phyloP scores from a whole-genome alignment of 441 rosid species.

The Gossypium davidsonii region DNA sequence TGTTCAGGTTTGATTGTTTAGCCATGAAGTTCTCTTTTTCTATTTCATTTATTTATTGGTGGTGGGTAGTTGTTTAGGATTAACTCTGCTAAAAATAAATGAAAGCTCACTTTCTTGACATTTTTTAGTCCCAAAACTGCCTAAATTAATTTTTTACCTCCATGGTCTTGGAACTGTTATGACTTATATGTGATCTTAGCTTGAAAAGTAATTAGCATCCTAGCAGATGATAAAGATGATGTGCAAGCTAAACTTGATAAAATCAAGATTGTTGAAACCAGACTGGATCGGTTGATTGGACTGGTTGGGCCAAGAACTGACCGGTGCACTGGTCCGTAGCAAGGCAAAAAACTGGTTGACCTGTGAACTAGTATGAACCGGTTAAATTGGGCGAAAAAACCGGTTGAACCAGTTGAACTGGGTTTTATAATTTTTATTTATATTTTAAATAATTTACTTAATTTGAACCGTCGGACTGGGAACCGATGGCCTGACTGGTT shows the following conservation, averaged over 20 bases:
- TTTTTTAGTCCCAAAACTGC: neutral
- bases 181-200: neutral
- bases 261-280: no score
- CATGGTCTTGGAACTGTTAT: neutral
- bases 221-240: neutral
- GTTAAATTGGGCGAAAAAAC: no score
- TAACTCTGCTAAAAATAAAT: neutral
- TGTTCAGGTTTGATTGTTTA: conserved; percentile 58
- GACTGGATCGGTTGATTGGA: no score
- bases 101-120: neutral
- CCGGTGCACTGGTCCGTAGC: no score
- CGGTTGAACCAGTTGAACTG: no score
- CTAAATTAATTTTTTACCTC: neutral
- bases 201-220: neutral
- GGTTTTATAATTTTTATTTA: no score
- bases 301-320: no score
- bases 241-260: neutral
- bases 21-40: neutral
- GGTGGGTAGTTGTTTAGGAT: neutral
- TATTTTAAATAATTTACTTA: no score
- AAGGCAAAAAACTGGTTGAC: no score
- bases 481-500: no score
- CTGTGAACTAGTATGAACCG: no score
- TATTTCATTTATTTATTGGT: neutral
- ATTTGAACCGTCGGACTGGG: no score